These are phyloP conservation scores for Ilyonectria robusta DNA, from an alignment of 2,329 filamentous ascomycete genomes.

Conservation along the genomic window DNA sequence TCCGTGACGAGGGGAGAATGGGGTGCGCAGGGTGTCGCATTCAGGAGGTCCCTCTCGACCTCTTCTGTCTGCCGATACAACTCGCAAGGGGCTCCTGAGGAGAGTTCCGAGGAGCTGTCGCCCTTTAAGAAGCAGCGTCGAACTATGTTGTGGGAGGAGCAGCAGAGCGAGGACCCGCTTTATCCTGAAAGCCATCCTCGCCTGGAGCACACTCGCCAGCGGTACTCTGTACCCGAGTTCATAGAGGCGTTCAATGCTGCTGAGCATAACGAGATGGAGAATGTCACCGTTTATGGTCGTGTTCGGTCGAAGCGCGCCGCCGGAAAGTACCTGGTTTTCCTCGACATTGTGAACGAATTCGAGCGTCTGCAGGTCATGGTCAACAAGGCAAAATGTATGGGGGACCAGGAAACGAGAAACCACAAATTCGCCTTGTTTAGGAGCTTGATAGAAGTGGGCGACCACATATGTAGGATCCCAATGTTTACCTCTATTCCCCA, in stretches of 20 bases:
- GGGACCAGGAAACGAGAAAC: constrained; percentile 51
- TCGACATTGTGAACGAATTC: constrained; percentile 83
- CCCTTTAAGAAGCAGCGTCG: constrained; percentile 56
- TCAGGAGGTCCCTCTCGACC: constrained; percentile 41
- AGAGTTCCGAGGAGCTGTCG: constrained; percentile 47
- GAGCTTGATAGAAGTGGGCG: constrained; percentile 81
- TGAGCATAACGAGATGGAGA: constrained; percentile 43
- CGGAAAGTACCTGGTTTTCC: constrained; percentile 85
- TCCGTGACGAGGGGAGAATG: constrained; percentile 32
- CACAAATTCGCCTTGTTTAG: constrained; percentile 72
- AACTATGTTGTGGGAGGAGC: constrained; percentile 51
- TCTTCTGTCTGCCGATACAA: constrained; percentile 28
- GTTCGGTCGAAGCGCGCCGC: constrained; percentile 79
- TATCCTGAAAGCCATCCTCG: constrained; percentile 55
- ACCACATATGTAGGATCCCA: constrained; percentile 80
- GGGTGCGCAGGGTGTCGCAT: constrained; percentile 18
- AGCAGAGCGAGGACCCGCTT: constrained; percentile 53
- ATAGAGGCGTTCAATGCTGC: constrained; percentile 48
- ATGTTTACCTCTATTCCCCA: constrained; percentile 36
- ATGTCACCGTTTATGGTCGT: constrained; percentile 69
- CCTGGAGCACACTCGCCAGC: constrained; percentile 44
- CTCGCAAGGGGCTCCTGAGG: constrained; percentile 34
- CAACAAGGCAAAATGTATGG: constrained; percentile 69
- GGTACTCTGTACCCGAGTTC: constrained; percentile 54
- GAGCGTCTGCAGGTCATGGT: constrained; percentile 82